Conservation (phyloP, 2,329 filamentous ascomycete species). For the Ilyonectria mors-panacis region DNA sequence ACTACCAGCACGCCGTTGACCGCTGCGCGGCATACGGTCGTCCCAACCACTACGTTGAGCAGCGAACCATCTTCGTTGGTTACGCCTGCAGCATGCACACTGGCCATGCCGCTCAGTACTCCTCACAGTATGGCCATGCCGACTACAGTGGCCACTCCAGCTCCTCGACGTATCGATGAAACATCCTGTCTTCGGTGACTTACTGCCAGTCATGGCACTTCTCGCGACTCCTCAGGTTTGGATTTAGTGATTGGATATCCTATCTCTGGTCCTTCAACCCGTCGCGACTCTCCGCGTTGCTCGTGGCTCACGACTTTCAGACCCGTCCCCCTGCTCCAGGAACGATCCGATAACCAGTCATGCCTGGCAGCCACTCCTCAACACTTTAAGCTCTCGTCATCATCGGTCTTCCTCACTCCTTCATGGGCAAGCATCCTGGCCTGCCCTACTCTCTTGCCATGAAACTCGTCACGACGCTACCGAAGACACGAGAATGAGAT, state of each 20-base stretch:
- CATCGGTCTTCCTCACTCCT: constrained; percentile 23
- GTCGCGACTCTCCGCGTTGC: constrained; percentile 65
- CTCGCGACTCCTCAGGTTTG: constrained; percentile 60
- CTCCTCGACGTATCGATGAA: constrained; percentile 66
- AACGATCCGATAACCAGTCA: constrained; percentile 28
- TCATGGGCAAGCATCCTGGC: constrained; percentile 18
- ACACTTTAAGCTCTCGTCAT: constrained; percentile 19
- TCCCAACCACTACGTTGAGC: constrained; percentile 78
- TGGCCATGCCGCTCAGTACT: constrained; percentile 56
- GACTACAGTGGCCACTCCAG: constrained; percentile 66
- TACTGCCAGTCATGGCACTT: constrained; percentile 60
- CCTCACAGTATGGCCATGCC: constrained; percentile 61
- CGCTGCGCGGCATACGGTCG: constrained; percentile 83
- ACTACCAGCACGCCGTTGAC: constrained; percentile 90
- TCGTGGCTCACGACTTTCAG: constrained; percentile 61
- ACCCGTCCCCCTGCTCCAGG: constrained; percentile 56
- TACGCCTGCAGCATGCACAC: constrained; percentile 74
- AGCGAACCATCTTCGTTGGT: constrained; percentile 85
- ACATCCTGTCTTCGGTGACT: constrained; percentile 66
- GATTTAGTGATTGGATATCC: constrained; percentile 61
- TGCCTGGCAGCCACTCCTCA: constrained; percentile 21
- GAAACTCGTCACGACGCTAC: constrained; percentile 46
- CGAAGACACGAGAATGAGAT: constrained; percentile 51
- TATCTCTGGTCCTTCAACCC: constrained; percentile 65
- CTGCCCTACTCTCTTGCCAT: constrained; percentile 34